Base-by-base conservation (phyloP, 177 flowering plant genomes). In the Vitis hybrid region DNA sequence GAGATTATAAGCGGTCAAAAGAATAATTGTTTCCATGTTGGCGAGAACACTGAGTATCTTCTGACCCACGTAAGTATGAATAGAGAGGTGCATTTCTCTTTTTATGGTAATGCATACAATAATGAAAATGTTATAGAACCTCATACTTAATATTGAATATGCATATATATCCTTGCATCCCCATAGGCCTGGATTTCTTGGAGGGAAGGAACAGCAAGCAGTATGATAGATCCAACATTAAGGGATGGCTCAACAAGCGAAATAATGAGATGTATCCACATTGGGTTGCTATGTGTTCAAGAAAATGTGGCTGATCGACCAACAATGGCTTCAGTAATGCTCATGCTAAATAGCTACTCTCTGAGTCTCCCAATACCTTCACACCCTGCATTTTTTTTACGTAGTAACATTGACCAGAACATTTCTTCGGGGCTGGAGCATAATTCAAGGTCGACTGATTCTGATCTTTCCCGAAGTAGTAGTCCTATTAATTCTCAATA, bases 101-200 rank as follows among this genome's bases (percentile, higher is more conserved):
- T 52, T 24, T 19, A 55, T 2, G 11, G 60, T 56, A 51, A 35
- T 6, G 46, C 46, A 35, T 35, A 35, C 46, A 35, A 35, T 35
- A 35, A 35, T 65, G 8, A 51, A 19, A 19, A 52, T 65, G 56
- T 32, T 51, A 2, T 35, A 35, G 46, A 35, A 35, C 46, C 7
- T 35, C 7, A 35, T 35, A 35, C 46, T 35, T 35, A 1, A 35
- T 35, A 35, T 35, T 35, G 46, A 35, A 4, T 35, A 35, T 35
- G 7, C 46, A 35, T 6, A 35, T 6, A 35, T 35, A 35, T 35
- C 46, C 46, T 35, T 35, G 46, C 7, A 35, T 35, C 46, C 7
- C 46, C 46, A 35, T 35, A 35, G 78, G 71, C 69, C 12, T 70
- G 74, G 78, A 66, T 13, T 18, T 24, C 15, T 19, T 70, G 74